Percentiles rank a stretch among this genome's conserved stretches.
Conservation (phyloP, 2,329 filamentous ascomycete species). For the Phialophora macrospora region DNA sequence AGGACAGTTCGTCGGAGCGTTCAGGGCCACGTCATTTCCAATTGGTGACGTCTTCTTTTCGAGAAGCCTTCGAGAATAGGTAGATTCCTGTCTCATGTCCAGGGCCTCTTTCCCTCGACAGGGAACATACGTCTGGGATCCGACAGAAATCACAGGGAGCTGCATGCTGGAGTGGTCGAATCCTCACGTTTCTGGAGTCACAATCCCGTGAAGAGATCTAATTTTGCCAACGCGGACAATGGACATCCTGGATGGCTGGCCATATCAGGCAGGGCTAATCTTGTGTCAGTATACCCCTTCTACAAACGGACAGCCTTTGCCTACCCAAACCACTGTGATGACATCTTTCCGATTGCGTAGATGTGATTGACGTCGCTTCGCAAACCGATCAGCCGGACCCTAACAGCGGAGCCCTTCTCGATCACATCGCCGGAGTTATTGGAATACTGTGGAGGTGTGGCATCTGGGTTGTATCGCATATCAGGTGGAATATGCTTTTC, state of each 20-base stretch:
- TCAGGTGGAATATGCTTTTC: slow-evolving; percentile 73
- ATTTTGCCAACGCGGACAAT: not conserved
- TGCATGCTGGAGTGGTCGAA: not conserved
- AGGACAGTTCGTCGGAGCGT: not conserved
- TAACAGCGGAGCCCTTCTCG: slow-evolving; percentile 89
- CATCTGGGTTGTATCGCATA: slow-evolving; percentile 93
- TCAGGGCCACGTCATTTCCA: not conserved
- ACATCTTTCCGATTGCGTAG: slow-evolving; percentile 97
- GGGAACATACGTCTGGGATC: not conserved
- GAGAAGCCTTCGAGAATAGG: slow-evolving; percentile 1
- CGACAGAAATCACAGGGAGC: not conserved
- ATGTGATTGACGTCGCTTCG: slow-evolving; percentile 92
- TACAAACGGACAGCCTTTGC: slow-evolving; percentile 27
- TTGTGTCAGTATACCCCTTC: slow-evolving; percentile 7
- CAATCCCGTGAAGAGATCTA: not conserved
- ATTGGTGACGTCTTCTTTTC: not conserved
- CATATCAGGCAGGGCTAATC: slow-evolving; percentile 14
- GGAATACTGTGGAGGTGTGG: slow-evolving; percentile 94
- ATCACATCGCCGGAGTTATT: slow-evolving; percentile 90
- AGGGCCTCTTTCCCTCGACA: not conserved
- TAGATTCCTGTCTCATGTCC: not conserved
- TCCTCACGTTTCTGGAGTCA: not conserved
- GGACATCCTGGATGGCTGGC: not conserved
- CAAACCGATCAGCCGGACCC: slow-evolving; percentile 91
- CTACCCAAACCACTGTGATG: slow-evolving; percentile 66